Evolutionary conservation across 768 basidiomycete genomes (phyloP), one percentile per base, ranked within the genome.

Genomic region (Antrodiella citrinella): DNA sequence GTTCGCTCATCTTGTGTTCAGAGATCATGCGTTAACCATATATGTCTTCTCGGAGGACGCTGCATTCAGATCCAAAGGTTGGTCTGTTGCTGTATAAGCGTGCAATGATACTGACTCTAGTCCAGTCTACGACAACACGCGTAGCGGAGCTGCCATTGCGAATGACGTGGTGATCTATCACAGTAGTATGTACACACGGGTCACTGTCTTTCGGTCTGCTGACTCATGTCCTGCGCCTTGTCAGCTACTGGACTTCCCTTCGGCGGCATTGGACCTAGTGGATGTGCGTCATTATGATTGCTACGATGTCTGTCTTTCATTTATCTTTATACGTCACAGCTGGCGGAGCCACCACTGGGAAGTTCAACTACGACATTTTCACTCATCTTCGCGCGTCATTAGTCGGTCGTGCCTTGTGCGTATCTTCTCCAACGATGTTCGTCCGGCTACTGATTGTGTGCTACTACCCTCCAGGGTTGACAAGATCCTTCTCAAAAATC

Each of bases 361-460:
- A 89, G 59, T 84, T 70, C 58, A 69, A 72, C 3, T 92, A 91
- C 56, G 84, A 89, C 52, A 69, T 76, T 60, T 92, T 93, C 67
- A 89, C 87, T 0, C 88, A 91, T 61, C 56, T 77, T 21, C 76
- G 91, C 47, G 62, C 81, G 3, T 77, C 82, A 0, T 40, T 76
- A 7, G 69, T 74, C 54, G 67, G 64, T 2, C 76, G 72, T 26
- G 51, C 60, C 49, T 74, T 66, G 71, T 69, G 50, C 43, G 63
- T 60, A 4, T 24, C 12, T 11, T 40, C 39, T 40, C 51, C 2
- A 20, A 13, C 13, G 21, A 22, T 41, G 24, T 13, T 9, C 20
- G 1, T 10, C 18, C 11, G 18, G 4, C 20, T 3, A 3, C 43
- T 39, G 21, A 50, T 23, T 22, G 10, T 30, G 38, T 13, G 3